Conservation (phyloP, 106 monocot genomes). For the Vanilla planifolia region DNA sequence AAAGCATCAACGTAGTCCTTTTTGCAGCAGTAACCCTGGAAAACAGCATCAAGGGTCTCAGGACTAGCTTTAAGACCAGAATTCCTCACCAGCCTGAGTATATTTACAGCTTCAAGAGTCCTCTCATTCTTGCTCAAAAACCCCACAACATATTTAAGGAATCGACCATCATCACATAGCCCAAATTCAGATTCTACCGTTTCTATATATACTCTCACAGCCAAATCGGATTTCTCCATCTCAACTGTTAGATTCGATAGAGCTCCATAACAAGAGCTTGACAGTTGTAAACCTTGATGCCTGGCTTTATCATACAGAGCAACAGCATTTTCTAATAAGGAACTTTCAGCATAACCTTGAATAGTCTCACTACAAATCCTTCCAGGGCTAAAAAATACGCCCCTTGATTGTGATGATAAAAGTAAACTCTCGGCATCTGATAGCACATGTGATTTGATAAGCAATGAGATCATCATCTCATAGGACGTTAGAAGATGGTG, state of each 20-base stretch:
- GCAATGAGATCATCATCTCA: slow-evolving; percentile 49
- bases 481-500: slow-evolving; percentile 60
- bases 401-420: slow-evolving; percentile 11
- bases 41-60: slow-evolving; percentile 29
- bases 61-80: slow-evolving; percentile 21
- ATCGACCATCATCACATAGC: slow-evolving; percentile 22
- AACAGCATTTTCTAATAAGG: slow-evolving; percentile 27
- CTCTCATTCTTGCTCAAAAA: slow-evolving; percentile 34
- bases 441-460: slow-evolving; percentile 39
- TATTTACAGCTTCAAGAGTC: slow-evolving; percentile 36
- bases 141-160: slow-evolving; percentile 37
- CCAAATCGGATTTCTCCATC: slow-evolving; percentile 24
- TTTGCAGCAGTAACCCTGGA: slow-evolving; percentile 51
- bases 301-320: slow-evolving; percentile 39
- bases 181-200: slow-evolving; percentile 45
- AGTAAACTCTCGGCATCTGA: slow-evolving; percentile 55
- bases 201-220: slow-evolving; percentile 52
- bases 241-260: slow-evolving; percentile 29
- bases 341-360: slow-evolving; percentile 32
- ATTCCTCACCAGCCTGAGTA: slow-evolving; percentile 30
- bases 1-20: slow-evolving; percentile 60
- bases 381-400: slow-evolving; percentile 9
- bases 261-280: slow-evolving; percentile 34
- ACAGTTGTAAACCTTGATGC: slow-evolving; percentile 24
- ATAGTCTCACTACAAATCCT: slow-evolving; percentile 48